Evolutionary conservation across 441 rosid species (phyloP), one percentile per base, ranked within the genome.

Genomic region (Gossypium laxum): DNA sequence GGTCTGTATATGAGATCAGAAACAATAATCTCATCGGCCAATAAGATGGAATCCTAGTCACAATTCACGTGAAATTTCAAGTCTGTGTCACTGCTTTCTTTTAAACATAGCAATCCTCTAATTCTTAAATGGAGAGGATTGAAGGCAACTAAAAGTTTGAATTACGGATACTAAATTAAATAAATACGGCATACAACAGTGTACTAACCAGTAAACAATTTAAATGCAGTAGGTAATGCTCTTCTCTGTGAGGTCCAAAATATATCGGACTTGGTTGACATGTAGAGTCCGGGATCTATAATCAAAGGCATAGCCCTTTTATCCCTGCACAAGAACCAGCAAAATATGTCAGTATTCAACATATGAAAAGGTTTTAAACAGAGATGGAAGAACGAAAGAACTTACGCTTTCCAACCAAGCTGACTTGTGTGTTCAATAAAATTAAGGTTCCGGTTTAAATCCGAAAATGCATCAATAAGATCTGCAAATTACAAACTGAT

Each of bases 251-350:
- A 76, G 72, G 89, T 96, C 92, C 88, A 87, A 72, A 67, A 89
- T 66, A 94, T 75, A 74, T 92, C 98, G 21, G 85, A 77, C 80
- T 94, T 94, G 56, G 82, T 85, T 54, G 86, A 61, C 67, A 78
- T 72, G 76, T 91, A 92, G 48, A 94, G 91, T 60, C 99, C 99
- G 47, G 99, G 99, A 72, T 94, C 99, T 59, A 94, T 68, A 75
- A 94, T 92, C 87, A 94, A 76, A 21, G 99, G 99, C 93, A 83
- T 88, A 34, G 97, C 99, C 41, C 99, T 85, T 72, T 89, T 89
- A 10, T 92, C 93, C 87, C 99, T 94, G 83, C 75, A 77, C 6
- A 10, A 52, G 75, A 73, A 81, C 56, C 76, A 38, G 41, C 70
- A 65, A 26, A 74, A 45, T 14, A 48, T 68, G 52, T 80, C 70